Evolutionary conservation across 1,284 basidiomycete species (phyloP), one percentile per base, ranked within the genome.

Genomic region (Porogramme epimiltina): DNA sequence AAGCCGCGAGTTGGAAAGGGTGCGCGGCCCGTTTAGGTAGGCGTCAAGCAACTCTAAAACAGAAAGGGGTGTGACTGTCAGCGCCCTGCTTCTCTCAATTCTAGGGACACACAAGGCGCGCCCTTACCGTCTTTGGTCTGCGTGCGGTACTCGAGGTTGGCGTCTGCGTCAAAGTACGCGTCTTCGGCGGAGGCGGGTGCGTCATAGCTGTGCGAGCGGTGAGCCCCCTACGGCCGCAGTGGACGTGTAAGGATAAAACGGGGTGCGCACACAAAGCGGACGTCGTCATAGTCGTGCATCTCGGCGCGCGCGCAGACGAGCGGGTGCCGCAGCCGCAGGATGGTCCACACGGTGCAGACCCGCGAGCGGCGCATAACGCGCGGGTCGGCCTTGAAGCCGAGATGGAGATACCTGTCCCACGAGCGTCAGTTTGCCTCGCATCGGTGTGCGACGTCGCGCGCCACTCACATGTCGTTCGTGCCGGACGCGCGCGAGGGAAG

Each of bases 391-490:
- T 62, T 68, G 66, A 89, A 82, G 2, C 82, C 84, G 42, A 92
- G 72, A 65, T 91, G 88, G 24, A 89, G 68, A 63, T 85, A 87
- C 84, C 84, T 86, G 52, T 36, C n/a, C 25, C 11, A 6, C 46
- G 45, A 31, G 49, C 37, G 33, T 40, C 42, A 47, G 55, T 18
- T 18, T 28, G 5, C 8, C 16, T 41, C 9, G 22, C 37, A 16
- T 11, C 8, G 50, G 5, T 23, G 39, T 20, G 51, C 37, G 37
- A 44, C 19, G 20, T 22, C 23, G 40, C n/a, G 37, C 24, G 34
- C 26, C 34, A 65, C 78, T 52, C 63, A 90, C 90, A 92, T 91
- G 67, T 93, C 90, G 61, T 92, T 92, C 23, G 91, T 89, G 13
- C 90, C 90, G 52, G 74, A 79, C 43, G 81, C 81, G 19, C 89